Percentiles rank a stretch among this genome's conserved stretches.
Evolutionary conservation across 805 yeast species (phyloP).

Genomic region (Lachancea meyersii): DNA sequence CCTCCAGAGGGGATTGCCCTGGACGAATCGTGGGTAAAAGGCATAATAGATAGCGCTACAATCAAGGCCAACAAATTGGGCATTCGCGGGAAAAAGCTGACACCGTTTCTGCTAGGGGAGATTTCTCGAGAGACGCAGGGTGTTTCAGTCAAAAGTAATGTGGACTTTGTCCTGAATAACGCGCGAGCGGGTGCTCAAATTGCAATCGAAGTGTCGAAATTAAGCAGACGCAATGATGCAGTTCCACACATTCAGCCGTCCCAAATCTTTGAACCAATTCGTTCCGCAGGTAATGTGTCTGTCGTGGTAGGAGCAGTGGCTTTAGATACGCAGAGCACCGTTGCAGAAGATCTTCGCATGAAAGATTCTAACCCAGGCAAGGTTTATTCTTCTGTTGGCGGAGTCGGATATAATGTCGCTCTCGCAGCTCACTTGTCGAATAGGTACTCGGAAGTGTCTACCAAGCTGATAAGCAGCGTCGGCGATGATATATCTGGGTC

Average conservation of each 20-base stretch:
- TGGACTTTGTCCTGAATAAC: slow-evolving; percentile 71
- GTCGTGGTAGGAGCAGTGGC: slow-evolving; percentile 70
- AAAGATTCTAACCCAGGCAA: slow-evolving; percentile 72
- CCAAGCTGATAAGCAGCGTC: slow-evolving; percentile 50
- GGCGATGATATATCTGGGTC: slow-evolving; percentile 55
- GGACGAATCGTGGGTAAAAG: slow-evolving; percentile 44
- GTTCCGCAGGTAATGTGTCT: slow-evolving; percentile 23
- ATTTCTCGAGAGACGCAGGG: slow-evolving; percentile 69
- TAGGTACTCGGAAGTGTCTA: slow-evolving; percentile 15
- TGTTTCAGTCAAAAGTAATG: slow-evolving; percentile 59
- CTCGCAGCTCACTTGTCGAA: slow-evolving; percentile 46
- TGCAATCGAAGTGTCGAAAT: slow-evolving; percentile 43
- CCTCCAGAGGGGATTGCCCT: slow-evolving; percentile 65
- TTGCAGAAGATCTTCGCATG: slow-evolving; percentile 32
- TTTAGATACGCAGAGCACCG: slow-evolving; percentile 57
- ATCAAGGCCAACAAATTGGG: slow-evolving; percentile 46
- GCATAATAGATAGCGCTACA: slow-evolving; percentile 54
- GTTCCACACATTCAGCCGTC: not conserved
- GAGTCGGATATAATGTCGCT: slow-evolving; percentile 78
- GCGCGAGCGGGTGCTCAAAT: slow-evolving; percentile 63
- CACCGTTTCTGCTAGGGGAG: slow-evolving; percentile 67
- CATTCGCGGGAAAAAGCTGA: slow-evolving; percentile 64
- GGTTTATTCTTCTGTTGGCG: slow-evolving; percentile 58
- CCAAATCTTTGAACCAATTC: not conserved
- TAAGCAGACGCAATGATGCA: not conserved